phyloP scores from a whole-genome alignment of 2,329 filamentous ascomycete species.

The Trichoderma polysporum region DNA sequence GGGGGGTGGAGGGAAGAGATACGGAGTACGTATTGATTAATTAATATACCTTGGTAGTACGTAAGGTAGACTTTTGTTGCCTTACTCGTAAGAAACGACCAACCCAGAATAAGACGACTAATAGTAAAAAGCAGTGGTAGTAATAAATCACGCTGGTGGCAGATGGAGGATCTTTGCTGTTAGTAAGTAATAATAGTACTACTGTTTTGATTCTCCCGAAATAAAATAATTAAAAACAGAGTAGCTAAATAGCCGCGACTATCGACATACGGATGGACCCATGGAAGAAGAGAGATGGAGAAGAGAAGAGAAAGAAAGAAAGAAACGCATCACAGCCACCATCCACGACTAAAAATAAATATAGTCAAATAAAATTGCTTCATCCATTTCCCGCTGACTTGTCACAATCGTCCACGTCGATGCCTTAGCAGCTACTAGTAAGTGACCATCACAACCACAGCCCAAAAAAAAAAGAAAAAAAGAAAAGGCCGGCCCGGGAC shows the following conservation, averaged over 20 bases:
- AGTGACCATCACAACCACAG: background rate
- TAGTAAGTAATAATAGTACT: background rate
- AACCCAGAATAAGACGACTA: background rate
- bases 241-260: background rate
- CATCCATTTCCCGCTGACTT: background rate
- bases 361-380: background rate
- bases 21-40: background rate
- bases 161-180: background rate
- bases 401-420: conserved; percentile 8
- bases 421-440: background rate
- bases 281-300: background rate
- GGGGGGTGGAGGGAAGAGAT: conserved; percentile 18
- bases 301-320: background rate
- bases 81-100: background rate
- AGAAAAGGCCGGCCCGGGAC: background rate
- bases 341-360: too few relatives aligned
- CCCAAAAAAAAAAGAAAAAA: background rate
- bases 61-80: background rate
- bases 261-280: background rate
- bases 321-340: background rate
- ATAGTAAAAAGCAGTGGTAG: background rate
- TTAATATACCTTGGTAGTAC: background rate
- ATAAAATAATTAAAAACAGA: background rate
- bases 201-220: too few relatives aligned
- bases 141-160: background rate